A percentile compares a stretch with the other conserved stretches of the same genome.
These are phyloP conservation scores for Casuarina cunninghamiana DNA, from an alignment of 306 rosid species.

Conservation along the genomic window DNA sequence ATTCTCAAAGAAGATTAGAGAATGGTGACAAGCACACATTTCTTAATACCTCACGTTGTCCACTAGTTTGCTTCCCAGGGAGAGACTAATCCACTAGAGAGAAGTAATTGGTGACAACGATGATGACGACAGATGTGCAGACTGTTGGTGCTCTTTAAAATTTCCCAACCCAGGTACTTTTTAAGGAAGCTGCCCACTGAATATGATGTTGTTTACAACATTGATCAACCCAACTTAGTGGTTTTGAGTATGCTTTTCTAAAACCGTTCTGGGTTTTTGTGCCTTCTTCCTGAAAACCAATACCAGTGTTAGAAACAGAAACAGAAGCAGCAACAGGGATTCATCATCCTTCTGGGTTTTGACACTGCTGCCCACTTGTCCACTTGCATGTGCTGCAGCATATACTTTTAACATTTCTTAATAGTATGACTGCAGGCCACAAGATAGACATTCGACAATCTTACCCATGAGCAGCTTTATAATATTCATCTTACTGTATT, in stretches of 20 bases:
- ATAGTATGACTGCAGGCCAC: not conserved
- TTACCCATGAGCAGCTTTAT: not conserved
- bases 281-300: not conserved
- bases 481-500: not conserved
- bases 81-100: not conserved
- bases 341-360: not conserved
- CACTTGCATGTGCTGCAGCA: not conserved
- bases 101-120: not conserved
- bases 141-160: not conserved
- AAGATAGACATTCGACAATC: not conserved
- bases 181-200: not conserved
- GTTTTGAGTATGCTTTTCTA: too few species aligned
- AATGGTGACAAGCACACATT: not conserved
- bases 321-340: not conserved
- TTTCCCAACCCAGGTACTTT: not conserved
- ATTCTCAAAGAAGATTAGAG: too few species aligned
- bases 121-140: not conserved
- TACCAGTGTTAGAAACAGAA: not conserved
- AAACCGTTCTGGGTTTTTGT: not conserved
- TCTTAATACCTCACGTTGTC: slow-evolving; percentile 2
- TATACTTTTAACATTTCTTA: not conserved
- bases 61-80: not conserved
- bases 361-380: not conserved
- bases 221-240: too few species aligned
- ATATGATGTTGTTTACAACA: not conserved